phyloP scores from a whole-genome alignment of 305 asterid genomes.

The Plantago coronopus region DNA sequence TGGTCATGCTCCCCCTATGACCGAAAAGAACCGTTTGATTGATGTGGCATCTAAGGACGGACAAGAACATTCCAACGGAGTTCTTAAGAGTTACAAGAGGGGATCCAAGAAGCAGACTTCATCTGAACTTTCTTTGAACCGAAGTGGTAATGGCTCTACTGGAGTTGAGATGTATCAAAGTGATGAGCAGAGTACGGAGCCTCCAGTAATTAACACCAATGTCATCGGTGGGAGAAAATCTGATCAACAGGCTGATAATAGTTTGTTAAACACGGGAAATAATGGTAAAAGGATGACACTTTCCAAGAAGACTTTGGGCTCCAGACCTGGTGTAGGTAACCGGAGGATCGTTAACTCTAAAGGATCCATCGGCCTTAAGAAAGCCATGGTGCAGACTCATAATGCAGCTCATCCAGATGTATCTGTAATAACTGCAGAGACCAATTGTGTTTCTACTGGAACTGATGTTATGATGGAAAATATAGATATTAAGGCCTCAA shows the following conservation, averaged over 20 bases:
- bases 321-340: slow-evolving; percentile 36
- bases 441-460: slow-evolving; percentile 20
- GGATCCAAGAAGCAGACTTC: slow-evolving; percentile 27
- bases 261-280: slow-evolving; percentile 28
- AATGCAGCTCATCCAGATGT: slow-evolving; percentile 22
- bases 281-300: slow-evolving; percentile 35
- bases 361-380: slow-evolving; percentile 40
- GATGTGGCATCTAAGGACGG: slow-evolving; percentile 23
- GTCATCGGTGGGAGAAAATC: slow-evolving; percentile 20
- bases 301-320: slow-evolving; percentile 49
- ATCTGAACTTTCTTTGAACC: slow-evolving; percentile 17
- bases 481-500: slow-evolving; percentile 15
- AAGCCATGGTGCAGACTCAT: slow-evolving; percentile 26
- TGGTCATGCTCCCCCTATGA: slow-evolving; percentile 28
- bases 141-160: slow-evolving; percentile 23
- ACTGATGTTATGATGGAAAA: slow-evolving; percentile 28
- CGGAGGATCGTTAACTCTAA: slow-evolving; percentile 35
- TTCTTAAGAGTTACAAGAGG: slow-evolving; percentile 24
- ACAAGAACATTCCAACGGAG: slow-evolving; percentile 30
- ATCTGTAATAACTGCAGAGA: slow-evolving; percentile 25
- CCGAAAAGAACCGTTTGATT: slow-evolving; percentile 16
- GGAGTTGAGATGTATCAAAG: slow-evolving; percentile 28
- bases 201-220: slow-evolving; percentile 24
- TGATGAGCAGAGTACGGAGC: slow-evolving; percentile 28
- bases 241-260: slow-evolving; percentile 27